Evolutionary conservation across 2,329 filamentous ascomycete genomes (phyloP).

Genomic region (Colletotrichum sojae): DNA sequence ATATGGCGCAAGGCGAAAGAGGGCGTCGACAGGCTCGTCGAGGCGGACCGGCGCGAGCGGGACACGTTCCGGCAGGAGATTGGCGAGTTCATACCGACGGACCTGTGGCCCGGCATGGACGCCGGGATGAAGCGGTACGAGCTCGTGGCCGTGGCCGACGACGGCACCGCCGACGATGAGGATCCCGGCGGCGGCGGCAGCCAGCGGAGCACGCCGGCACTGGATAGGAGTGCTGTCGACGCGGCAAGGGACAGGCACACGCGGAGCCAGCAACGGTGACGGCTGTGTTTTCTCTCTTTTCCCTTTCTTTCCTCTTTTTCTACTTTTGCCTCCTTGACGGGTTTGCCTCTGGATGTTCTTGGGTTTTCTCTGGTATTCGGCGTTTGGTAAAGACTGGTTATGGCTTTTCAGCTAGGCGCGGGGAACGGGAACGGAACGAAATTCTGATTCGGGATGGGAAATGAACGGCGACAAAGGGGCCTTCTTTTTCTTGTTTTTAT

Average conservation of each 20-base stretch:
- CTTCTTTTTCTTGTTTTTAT: neutral
- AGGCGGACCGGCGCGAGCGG: conserved; percentile 79
- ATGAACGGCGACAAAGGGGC: neutral
- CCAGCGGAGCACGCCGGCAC: conserved; percentile 45
- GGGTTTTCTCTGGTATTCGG: neutral
- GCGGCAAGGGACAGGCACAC: conserved; percentile 45
- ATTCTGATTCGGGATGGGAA: neutral
- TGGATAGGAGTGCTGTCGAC: conserved; percentile 49
- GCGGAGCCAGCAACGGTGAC: conserved; percentile 36
- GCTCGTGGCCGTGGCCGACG: conserved; percentile 56
- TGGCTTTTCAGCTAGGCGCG: conserved; percentile 22
- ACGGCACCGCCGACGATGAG: conserved; percentile 44
- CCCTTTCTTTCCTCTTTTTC: neutral
- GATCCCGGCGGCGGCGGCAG: conserved; percentile 14
- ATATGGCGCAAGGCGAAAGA: conserved; percentile 85
- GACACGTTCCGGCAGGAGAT: conserved; percentile 86
- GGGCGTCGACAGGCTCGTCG: conserved; percentile 81
- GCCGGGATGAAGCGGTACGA: conserved; percentile 69
- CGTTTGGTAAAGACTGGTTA: conserved; percentile 14
- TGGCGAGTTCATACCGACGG: conserved; percentile 87
- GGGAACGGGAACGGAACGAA: conserved; percentile 2
- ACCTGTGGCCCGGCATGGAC: conserved; percentile 86
- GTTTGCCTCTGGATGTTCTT: neutral
- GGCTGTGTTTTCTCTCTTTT: neutral
- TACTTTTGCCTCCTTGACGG: neutral